A percentile compares a stretch with the other conserved stretches of the same genome.
Evolutionary conservation across 1,284 basidiomycete genomes (phyloP).

Genomic region (Pascua guehoae): DNA sequence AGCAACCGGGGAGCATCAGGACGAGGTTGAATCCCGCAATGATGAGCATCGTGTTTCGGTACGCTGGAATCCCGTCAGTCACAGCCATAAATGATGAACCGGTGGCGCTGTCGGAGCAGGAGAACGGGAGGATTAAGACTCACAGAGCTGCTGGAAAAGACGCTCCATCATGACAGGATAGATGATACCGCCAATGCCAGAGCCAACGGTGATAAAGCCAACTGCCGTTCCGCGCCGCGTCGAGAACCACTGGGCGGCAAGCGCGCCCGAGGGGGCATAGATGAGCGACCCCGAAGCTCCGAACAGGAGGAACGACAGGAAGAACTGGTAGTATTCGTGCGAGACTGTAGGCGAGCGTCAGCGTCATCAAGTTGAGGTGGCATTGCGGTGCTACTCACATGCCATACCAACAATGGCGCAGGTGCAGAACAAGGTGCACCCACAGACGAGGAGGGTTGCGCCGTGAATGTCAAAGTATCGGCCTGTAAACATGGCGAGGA

Average conservation of each 20-base stretch:
- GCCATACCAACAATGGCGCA: conserved; percentile 36
- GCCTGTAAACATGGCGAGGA: conserved; percentile 33
- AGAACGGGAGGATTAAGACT: conserved; percentile 6
- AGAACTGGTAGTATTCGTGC: conserved; percentile 44
- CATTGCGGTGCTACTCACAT: conserved; percentile 23
- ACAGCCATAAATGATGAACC: background rate
- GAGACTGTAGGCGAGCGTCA: conserved; percentile 26
- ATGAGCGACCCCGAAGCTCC: conserved; percentile 36
- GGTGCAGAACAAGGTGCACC: conserved; percentile 28
- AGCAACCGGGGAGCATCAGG: conserved; percentile 37
- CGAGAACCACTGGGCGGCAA: conserved; percentile 45
- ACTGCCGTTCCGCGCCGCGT: conserved; percentile 36
- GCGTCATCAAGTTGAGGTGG: background rate
- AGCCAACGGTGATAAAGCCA: conserved; percentile 40
- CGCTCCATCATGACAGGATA: conserved; percentile 43
- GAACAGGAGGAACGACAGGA: conserved; percentile 39
- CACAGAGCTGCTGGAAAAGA: conserved; percentile 30
- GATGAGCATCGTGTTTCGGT: conserved; percentile 40
- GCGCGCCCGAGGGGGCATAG: conserved; percentile 41
- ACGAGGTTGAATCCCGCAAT: conserved; percentile 41
- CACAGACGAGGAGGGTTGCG: conserved; percentile 24
- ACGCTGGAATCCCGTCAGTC: conserved; percentile 22
- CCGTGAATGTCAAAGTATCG: conserved; percentile 47
- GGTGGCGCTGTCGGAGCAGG: background rate
- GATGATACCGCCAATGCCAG: conserved; percentile 41